phyloP scores from a whole-genome alignment of 371 early-diverging fungal species.

The Rhizomucor pusillus region DNA sequence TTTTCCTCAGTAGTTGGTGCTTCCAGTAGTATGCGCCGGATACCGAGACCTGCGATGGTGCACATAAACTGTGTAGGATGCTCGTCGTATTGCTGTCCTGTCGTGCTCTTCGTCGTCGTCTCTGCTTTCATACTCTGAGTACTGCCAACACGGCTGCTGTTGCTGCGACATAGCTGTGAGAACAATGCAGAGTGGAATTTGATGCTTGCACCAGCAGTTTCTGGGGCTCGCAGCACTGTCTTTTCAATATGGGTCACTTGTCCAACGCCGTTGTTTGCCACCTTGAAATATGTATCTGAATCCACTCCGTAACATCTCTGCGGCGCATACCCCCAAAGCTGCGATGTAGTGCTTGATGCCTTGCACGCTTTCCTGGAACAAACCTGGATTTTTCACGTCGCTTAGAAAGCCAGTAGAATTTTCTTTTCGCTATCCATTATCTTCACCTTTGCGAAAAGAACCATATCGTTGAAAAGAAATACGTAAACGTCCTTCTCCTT shows the following conservation, averaged over 20 bases:
- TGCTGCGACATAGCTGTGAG: neutral
- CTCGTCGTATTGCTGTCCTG: slow-evolving; percentile 1
- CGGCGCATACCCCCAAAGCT: neutral
- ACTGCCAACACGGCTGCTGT: neutral
- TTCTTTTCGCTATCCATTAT: neutral
- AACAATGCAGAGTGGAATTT: too few relatives aligned
- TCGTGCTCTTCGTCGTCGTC: neutral
- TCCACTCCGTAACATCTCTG: neutral
- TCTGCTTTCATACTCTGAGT: neutral
- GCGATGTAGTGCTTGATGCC: neutral
- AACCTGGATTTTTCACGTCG: neutral
- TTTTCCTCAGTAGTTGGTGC: slow-evolving; percentile 26
- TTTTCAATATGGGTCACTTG: too few relatives aligned
- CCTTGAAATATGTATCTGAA: neutral
- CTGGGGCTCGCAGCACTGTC: too few relatives aligned
- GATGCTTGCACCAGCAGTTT: too few relatives aligned
- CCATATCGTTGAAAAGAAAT: slow-evolving; percentile 40
- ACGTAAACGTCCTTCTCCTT: slow-evolving; percentile 26
- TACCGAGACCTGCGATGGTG: slow-evolving; percentile 20
- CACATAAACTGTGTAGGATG: slow-evolving; percentile 33
- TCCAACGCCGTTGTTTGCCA: neutral
- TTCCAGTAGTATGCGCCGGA: slow-evolving; percentile 26
- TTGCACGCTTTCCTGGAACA: neutral
- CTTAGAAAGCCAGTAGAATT: neutral
- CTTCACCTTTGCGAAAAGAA: slow-evolving; percentile 36